phyloP scores from a whole-genome alignment of 1,284 basidiomycete genomes.

The Cutaneotrichosporon cavernicola region DNA sequence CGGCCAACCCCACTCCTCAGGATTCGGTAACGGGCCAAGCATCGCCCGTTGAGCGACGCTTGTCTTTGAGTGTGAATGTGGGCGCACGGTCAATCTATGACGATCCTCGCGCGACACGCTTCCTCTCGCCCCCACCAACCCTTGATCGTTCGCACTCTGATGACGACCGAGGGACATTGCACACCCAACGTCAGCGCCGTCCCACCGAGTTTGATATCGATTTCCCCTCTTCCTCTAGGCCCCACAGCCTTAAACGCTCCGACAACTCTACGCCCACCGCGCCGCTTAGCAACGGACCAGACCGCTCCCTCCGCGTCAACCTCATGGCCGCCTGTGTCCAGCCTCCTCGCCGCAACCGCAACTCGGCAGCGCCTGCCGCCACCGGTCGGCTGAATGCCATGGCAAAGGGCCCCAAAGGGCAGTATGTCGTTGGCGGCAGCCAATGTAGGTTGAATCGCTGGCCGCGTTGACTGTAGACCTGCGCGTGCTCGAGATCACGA shows the following conservation, averaged over 20 bases:
- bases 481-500: constrained; percentile 40
- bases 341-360: constrained; percentile 12
- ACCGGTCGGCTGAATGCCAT: constrained; percentile 43
- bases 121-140: constrained; percentile 19
- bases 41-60: constrained; percentile 14
- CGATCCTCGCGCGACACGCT: constrained; percentile 40
- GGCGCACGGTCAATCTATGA: constrained; percentile 35
- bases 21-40: constrained; percentile 8
- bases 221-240: background rate
- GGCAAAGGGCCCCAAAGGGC: constrained; percentile 45
- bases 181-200: constrained; percentile 14
- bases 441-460: constrained; percentile 40
- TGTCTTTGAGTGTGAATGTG: constrained; percentile 12
- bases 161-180: background rate
- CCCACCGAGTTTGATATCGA: background rate
- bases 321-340: constrained; percentile 25
- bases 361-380: constrained; percentile 27
- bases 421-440: constrained; percentile 48
- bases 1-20: constrained; percentile 5
- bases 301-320: constrained; percentile 37
- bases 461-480: constrained; percentile 38
- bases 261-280: constrained; percentile 21
- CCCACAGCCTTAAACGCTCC: constrained; percentile 2
- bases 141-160: constrained; percentile 12
- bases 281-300: constrained; percentile 22